Conservation (phyloP, 352 stramenopile genomes). For the Pythium brachiatum region DNA sequence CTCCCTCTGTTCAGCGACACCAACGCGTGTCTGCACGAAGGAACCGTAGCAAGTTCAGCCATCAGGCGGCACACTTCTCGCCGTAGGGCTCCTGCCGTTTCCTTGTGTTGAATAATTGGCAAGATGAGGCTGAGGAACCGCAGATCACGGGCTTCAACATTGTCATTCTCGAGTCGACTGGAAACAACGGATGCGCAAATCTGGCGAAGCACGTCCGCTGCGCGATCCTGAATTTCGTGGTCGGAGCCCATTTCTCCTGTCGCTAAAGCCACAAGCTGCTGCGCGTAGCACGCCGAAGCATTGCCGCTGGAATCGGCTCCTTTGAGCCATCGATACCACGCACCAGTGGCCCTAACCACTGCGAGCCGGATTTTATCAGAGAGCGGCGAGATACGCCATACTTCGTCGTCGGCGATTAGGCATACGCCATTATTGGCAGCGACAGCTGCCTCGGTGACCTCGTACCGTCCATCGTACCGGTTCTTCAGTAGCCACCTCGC, state of each 20-base stretch:
- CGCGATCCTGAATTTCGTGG: not conserved
- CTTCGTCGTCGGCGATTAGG: conserved; percentile 1
- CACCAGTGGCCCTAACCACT: not conserved
- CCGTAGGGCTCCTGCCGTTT: not conserved
- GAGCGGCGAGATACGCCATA: not conserved
- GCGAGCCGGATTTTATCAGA: not conserved
- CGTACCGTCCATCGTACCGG: not conserved
- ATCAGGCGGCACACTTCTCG: conserved; percentile 7
- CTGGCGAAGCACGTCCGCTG: not conserved
- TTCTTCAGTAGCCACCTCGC: not conserved
- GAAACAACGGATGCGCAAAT: not conserved
- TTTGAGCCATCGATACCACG: conserved; percentile 13
- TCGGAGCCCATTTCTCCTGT: conserved; percentile 2
- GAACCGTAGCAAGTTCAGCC: not conserved
- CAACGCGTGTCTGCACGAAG: not conserved
- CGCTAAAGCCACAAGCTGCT: conserved; percentile 3
- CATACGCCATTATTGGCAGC: conserved; percentile 6
- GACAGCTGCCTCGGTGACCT: not conserved
- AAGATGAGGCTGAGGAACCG: not conserved
- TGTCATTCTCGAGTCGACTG: not conserved
- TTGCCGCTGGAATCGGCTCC: not conserved
- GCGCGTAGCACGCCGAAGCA: not conserved
- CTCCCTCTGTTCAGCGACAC: not conserved
- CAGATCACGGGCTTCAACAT: not conserved
- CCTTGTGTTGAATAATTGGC: conserved; percentile 3